Percentiles rank a stretch among this genome's conserved stretches.
Evolutionary conservation across 2,329 filamentous ascomycete genomes (phyloP).

Genomic region (Orbilia quercus): DNA sequence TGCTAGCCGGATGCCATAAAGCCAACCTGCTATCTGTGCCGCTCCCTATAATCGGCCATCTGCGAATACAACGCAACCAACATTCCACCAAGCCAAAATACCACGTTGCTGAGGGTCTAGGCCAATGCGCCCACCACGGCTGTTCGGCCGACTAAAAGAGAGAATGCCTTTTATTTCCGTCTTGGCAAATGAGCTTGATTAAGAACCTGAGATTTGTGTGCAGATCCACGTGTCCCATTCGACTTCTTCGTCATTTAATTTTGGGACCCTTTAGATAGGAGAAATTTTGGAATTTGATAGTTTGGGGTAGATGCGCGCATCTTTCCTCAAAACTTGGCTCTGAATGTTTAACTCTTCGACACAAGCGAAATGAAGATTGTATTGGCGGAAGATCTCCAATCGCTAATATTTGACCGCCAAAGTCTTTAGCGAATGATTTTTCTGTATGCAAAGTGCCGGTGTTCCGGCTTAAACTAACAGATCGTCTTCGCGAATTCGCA

Average conservation of each 20-base stretch:
- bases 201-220: constrained; percentile 9
- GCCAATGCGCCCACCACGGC: not conserved
- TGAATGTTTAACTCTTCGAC: not conserved
- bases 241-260: constrained; percentile 14
- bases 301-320: too few species aligned
- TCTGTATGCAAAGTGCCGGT: constrained; percentile 33
- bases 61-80: constrained; percentile 25
- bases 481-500: too few species aligned
- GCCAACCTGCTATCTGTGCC: not conserved
- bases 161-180: constrained; percentile 27
- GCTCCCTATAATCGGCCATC: constrained; percentile 15
- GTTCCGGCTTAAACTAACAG: constrained; percentile 27
- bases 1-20: too few species aligned
- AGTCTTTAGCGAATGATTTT: not conserved
- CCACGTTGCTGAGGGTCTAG: constrained; percentile 4
- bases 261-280: not conserved
- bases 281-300: not conserved
- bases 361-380: not conserved
- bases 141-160: constrained; percentile 45
- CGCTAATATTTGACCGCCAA: not conserved
- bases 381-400: constrained; percentile 26
- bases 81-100: constrained; percentile 18
- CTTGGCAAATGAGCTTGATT: constrained; percentile 54
- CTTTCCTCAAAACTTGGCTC: too few species aligned
- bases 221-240: constrained; percentile 13